Evolutionary conservation across 768 basidiomycete species (phyloP).

Genomic region (Suillus subalutaceus): DNA sequence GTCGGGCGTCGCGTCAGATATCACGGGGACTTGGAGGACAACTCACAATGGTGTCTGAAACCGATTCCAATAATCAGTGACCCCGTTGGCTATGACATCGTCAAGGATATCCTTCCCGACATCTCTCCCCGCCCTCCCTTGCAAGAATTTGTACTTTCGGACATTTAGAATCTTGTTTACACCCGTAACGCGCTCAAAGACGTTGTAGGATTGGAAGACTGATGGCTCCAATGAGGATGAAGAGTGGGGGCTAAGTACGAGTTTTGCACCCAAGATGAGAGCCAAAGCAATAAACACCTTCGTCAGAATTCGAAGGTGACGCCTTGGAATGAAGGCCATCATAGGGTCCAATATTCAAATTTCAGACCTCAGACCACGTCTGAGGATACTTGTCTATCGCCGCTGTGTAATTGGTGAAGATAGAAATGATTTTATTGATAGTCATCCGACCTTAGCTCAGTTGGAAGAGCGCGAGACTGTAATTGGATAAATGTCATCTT

Average conservation of each 20-base stretch:
- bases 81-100: slow-evolving; percentile 73
- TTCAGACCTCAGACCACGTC: background rate
- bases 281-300: slow-evolving; percentile 19
- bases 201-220: slow-evolving; percentile 55
- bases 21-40: background rate
- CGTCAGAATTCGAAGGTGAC: slow-evolving; percentile 24
- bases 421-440: accelerated
- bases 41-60: slow-evolving; percentile 91
- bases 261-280: slow-evolving; percentile 23
- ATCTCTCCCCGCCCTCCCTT: slow-evolving; percentile 87
- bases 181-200: slow-evolving; percentile 65
- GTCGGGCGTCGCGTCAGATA: background rate
- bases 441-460: slow-evolving; percentile 50
- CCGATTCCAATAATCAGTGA: slow-evolving; percentile 87
- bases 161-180: slow-evolving; percentile 85
- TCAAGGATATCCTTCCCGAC: slow-evolving; percentile 80
- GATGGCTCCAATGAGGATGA: slow-evolving; percentile 22
- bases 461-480: slow-evolving; percentile 56
- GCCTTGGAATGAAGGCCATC: slow-evolving; percentile 36
- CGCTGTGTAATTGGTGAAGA: background rate
- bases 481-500: slow-evolving; percentile 44
- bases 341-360: background rate
- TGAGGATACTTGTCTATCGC: background rate
- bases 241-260: slow-evolving; percentile 20
- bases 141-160: slow-evolving; percentile 85